Evolutionary conservation across 148 eudicot species (phyloP), one percentile per base, ranked within the genome.

Genomic region (Suaeda aralocaspica): DNA sequence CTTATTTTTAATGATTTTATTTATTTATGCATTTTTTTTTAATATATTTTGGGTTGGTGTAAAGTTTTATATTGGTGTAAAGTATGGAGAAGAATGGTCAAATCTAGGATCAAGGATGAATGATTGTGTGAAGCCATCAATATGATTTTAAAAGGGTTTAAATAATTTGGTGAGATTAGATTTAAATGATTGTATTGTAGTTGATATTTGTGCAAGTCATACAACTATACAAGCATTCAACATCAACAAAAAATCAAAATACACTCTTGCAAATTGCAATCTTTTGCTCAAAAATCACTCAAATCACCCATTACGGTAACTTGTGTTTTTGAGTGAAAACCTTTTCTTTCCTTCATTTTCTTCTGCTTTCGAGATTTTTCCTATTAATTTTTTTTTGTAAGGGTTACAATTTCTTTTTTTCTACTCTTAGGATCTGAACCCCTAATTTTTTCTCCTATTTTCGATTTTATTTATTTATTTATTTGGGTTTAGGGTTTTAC

Each of bases 51-150:
- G 31, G 24, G 5, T 10, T 24, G 31, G 0, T 55, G 9, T 1
- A 25, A 25, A 18, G 5, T 16, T 46, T 14, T 0, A 19, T 49
- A 2, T 30, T 29, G 16, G 9, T 5, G 6, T 16, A 11, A n/a
- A 34, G 28, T 0, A 28, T 39, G 64, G 64, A 36, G 2, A n/a
- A 25, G 69, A 18, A 14, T 45, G 39, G 69, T 66, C 55, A 46
- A 66, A 24, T 68, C 15, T 68, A 13, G 72, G 49, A 68, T 68
- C 45, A 56, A 21, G 51, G 33, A 55, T 52, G 70, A 29, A 60
- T 9, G 1, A 5, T 9, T 49, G 53, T 49, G 19, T 4, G 22
- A 49, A 49, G 53, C 53, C 53, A 49, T 49, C 53, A 49, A 49
- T 9, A 49, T 49, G 22, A 6, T 49, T 49, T 36, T n/a, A n/a